Conservation (phyloP, 305 asterid genomes). For the Solanum aculeatissimum region DNA sequence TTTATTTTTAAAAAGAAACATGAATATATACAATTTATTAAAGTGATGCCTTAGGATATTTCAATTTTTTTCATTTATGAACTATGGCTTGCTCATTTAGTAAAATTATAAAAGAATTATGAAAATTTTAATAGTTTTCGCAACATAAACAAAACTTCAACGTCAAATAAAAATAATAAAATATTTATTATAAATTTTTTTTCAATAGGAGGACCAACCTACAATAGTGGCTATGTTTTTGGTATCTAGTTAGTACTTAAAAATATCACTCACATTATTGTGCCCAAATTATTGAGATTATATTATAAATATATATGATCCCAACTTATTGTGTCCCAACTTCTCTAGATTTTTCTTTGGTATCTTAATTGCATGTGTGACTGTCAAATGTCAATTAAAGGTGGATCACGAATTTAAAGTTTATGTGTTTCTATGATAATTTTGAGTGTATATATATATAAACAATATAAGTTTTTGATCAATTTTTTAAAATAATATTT, state of each 20-base stretch:
- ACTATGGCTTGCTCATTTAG: too few species aligned
- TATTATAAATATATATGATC: neutral
- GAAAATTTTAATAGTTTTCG: too few species aligned
- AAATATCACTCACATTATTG: neutral
- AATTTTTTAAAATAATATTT: too few species aligned
- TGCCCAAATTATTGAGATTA: neutral
- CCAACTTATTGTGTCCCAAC: neutral
- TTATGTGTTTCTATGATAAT: neutral
- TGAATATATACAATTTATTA: too few species aligned
- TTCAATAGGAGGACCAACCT: neutral
- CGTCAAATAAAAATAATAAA: too few species aligned
- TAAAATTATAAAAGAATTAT: too few species aligned
- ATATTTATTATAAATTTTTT: too few species aligned
- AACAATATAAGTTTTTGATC: too few species aligned
- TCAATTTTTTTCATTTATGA: too few species aligned
- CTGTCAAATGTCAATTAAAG: neutral
- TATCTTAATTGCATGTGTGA: neutral
- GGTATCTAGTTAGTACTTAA: neutral
- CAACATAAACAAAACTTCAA: too few species aligned
- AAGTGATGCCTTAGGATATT: too few species aligned
- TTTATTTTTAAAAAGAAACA: too few species aligned
- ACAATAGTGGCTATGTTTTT: neutral
- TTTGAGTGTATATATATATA: neutral
- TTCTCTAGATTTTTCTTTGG: neutral
- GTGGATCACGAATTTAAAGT: neutral